These are phyloP conservation scores for Ceratobasidium sp. DNA, from an alignment of 1,284 basidiomycete species.

Conservation along the genomic window DNA sequence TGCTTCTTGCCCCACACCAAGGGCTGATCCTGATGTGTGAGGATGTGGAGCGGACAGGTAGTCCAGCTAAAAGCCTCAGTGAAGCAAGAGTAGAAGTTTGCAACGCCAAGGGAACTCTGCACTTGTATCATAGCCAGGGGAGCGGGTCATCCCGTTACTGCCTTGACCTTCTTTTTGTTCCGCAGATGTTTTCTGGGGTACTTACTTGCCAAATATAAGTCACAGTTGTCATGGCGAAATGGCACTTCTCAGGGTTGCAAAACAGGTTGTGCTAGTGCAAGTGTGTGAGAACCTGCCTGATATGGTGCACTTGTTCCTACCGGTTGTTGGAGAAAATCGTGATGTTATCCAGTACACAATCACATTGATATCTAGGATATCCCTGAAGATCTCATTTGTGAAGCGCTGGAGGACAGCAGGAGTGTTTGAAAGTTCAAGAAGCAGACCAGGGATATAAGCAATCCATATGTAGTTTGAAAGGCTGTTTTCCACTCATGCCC, in stretches of 20 bases:
- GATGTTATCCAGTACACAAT: conserved; percentile 42
- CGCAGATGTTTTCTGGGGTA: conserved; percentile 23
- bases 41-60: conserved; percentile 44
- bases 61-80: conserved; percentile 47
- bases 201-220: conserved; percentile 8
- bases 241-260: conserved; percentile 46
- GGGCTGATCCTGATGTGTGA: conserved; percentile 43
- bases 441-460: conserved; percentile 52
- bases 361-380: conserved; percentile 11
- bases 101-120: conserved; percentile 49
- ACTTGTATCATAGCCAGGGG: conserved; percentile 46
- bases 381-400: conserved; percentile 28
- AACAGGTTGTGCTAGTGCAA: conserved; percentile 41
- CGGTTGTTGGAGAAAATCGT: conserved; percentile 39
- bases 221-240: conserved; percentile 43
- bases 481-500: conserved; percentile 36
- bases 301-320: conserved; percentile 42
- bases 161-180: conserved; percentile 47
- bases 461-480: conserved; percentile 48
- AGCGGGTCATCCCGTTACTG: conserved; percentile 46
- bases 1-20: conserved; percentile 41
- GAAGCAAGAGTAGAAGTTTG: conserved; percentile 50
- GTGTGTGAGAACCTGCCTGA: conserved; percentile 44
- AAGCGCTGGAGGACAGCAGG: conserved; percentile 38
- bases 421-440: conserved; percentile 39